Conservation (phyloP, 169 alveolate genomes). For the Eimeria praecox region DNA sequence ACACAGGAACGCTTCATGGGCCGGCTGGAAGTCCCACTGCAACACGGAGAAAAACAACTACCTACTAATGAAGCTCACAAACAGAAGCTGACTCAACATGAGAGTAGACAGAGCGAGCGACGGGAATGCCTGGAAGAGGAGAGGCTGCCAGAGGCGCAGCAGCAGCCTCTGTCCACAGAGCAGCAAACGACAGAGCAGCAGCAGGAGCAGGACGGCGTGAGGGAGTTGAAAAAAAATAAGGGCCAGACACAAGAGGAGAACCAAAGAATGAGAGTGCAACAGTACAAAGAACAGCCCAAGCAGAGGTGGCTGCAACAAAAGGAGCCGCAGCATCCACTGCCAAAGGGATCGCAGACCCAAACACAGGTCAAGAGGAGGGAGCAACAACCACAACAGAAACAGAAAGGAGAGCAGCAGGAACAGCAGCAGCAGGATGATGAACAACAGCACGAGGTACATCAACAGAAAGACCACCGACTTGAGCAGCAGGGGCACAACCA, state of each 20-base stretch:
- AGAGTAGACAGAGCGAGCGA: neutral
- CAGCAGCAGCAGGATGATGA: neutral
- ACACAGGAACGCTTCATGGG: neutral
- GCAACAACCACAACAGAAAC: neutral
- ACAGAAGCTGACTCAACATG: neutral
- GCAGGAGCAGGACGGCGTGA: conserved; percentile 5
- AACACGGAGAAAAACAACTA: neutral
- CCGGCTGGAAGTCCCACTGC: neutral
- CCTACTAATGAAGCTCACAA: neutral
- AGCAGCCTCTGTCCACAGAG: neutral
- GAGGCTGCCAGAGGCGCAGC: neutral
- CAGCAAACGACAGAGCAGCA: neutral
- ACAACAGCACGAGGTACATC: neutral
- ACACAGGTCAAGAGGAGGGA: neutral
- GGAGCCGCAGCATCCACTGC: neutral
- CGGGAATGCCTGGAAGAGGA: neutral
- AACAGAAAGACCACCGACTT: neutral
- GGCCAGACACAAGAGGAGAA: neutral
- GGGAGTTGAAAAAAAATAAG: neutral
- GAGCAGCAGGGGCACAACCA: conserved; percentile 17
- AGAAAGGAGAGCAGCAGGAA: neutral
- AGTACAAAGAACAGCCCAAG: neutral
- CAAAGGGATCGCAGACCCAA: neutral
- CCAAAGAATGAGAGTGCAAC: neutral
- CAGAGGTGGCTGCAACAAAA: neutral